Base-by-base conservation (phyloP, 345 rosid species). In the Arabidopsis arenosa region DNA sequence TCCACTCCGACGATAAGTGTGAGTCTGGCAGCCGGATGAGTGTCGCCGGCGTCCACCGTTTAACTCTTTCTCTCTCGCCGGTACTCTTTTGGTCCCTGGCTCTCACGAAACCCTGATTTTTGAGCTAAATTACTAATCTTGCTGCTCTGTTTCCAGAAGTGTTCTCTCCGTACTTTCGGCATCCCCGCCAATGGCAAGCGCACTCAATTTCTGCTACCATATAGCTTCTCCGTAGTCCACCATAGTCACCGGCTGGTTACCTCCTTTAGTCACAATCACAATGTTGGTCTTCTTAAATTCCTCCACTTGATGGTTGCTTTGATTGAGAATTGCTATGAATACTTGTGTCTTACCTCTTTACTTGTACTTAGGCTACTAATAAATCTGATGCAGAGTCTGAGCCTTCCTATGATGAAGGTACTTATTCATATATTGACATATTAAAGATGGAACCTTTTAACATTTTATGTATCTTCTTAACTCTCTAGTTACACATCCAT, bases 11-110 rank as follows among this genome's bases (percentile, higher is more conserved):
- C 55, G 17, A 70, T 1, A 30, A 41, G 10, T 55, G 57, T 21
- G 18, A 41, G 10, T 55, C 47, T 21, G 18, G 47, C 33, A 12
- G 26, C 57, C 57, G 53, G 60, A 75, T 75, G 79, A 68, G 63
- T 76, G 64, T 68, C 56, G 48, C 62, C 49, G 69, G 75, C 63
- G 55, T 21, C 41, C 63, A 68, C 55, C 63, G 70, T 44, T 35
- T 68, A 33, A 21, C n/a, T 10, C 58, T 36, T 43, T 3, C 70
- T 52, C 40, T 52, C 39, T 11, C 37, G 17, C 58, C 80, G 80
- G 80, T 76, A 76, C 39, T 0, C 0, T 44, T 21, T 5, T 7
- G 13, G 11, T 17, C 7, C 28, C 14, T 33, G 12, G 2, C 14
- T 60, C 63, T 41, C 9, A 14, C 0, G 8, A 55, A 55, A n/a